phyloP scores from a whole-genome alignment of 148 eudicot species.

The Spergularia marina region DNA sequence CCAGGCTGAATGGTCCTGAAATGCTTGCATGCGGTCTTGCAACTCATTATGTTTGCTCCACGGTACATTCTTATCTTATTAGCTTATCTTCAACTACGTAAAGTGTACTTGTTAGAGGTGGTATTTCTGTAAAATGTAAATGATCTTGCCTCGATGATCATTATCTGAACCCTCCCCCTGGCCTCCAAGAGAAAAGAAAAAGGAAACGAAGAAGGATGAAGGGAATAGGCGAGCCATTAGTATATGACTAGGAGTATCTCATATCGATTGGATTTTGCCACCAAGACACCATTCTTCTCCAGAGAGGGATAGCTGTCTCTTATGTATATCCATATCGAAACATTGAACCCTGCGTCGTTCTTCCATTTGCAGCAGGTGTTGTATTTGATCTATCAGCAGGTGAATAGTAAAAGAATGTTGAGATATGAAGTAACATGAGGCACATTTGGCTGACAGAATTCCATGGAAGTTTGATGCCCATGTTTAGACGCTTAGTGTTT shows the following conservation, averaged over 20 bases:
- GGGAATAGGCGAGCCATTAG: background rate
- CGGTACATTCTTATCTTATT: conserved; percentile 37
- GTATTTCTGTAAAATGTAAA: background rate
- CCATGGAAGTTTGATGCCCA: no score
- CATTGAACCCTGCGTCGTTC: background rate
- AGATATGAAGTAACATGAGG: no score
- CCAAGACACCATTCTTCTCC: background rate
- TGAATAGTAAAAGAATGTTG: no score
- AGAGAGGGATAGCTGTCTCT: background rate
- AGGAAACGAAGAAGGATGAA: background rate
- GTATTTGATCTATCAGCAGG: no score
- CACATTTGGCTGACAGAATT: no score
- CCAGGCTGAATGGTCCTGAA: conserved; percentile 94
- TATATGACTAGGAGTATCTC: background rate
- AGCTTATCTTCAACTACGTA: background rate
- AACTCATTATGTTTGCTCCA: conserved; percentile 78
- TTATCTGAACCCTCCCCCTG: background rate
- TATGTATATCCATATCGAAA: background rate
- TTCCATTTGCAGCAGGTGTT: background rate
- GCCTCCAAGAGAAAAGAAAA: no score
- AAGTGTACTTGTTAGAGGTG: background rate
- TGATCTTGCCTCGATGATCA: background rate
- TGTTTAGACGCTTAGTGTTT: no score
- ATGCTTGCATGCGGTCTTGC: conserved; percentile 99
- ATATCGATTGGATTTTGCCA: background rate